These are phyloP conservation scores for Cercospora zeae-maydis DNA, from an alignment of 2,329 filamentous ascomycete genomes.

Conservation along the genomic window DNA sequence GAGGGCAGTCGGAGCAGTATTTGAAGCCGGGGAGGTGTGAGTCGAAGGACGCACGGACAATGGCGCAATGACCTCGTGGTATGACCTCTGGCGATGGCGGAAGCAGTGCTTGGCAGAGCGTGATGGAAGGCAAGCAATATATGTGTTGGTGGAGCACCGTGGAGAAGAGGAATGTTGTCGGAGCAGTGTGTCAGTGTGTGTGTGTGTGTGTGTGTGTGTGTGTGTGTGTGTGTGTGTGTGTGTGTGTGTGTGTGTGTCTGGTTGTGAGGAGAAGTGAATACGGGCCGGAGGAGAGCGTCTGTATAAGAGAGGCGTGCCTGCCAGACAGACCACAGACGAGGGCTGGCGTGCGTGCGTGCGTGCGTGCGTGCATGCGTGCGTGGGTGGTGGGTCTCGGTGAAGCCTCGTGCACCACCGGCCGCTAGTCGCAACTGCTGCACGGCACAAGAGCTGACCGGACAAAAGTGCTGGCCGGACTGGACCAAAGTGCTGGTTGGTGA, in stretches of 20 bases:
- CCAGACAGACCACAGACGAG: too few relatives aligned
- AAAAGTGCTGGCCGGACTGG: too few relatives aligned
- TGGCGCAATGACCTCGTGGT: conserved; percentile 26
- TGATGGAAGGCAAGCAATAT: neutral
- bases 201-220: too few relatives aligned
- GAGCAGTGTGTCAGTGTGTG: too few relatives aligned
- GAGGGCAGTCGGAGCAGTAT: conserved; percentile 12
- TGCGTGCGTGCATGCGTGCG: too few relatives aligned
- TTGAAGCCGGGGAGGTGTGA: conserved; percentile 20
- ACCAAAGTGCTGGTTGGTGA: too few relatives aligned
- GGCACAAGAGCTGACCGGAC: neutral
- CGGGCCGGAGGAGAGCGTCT: neutral
- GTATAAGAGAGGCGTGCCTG: conserved; percentile 5
- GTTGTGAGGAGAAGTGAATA: conserved; percentile 7
- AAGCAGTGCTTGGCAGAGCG: conserved; percentile 7
- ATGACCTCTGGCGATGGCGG: conserved; percentile 17
- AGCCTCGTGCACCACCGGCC: conserved; percentile 12
- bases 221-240: too few relatives aligned
- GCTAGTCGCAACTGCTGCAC: conserved; percentile 4
- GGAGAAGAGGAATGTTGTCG: conserved; percentile 9
- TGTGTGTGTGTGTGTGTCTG: too few relatives aligned
- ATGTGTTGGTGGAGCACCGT: neutral
- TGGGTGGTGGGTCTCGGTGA: conserved; percentile 11
- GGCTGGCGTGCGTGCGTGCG: neutral
- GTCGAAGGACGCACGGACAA: conserved; percentile 23